These are phyloP conservation scores for Cryphonectria nitschkei DNA, from an alignment of 2,329 filamentous ascomycete species.

Conservation along the genomic window DNA sequence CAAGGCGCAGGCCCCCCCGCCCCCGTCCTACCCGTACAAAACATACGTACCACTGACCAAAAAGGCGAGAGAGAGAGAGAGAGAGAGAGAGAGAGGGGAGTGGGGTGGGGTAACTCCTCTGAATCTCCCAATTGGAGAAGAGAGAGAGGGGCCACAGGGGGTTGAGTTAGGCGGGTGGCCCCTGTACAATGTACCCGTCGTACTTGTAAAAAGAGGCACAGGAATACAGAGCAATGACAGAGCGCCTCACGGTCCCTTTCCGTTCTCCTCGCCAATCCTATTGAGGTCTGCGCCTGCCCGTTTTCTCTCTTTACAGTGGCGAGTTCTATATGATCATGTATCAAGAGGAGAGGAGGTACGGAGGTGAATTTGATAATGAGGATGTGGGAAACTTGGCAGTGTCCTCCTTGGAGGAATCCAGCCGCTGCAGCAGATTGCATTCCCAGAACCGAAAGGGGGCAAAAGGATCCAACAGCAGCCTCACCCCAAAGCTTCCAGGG, in stretches of 20 bases:
- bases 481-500: not conserved
- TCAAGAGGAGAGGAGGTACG: too few species aligned
- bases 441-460: not conserved
- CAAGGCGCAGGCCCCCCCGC: not conserved
- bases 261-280: too few species aligned
- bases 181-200: not conserved
- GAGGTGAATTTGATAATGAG: too few species aligned
- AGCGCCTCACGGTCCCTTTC: too few species aligned
- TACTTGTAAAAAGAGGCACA: too few species aligned
- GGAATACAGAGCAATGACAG: not conserved
- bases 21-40: not conserved
- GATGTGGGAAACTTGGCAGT: too few species aligned
- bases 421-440: not conserved
- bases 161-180: not conserved
- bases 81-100: not conserved
- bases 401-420: not conserved
- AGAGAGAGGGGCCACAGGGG: not conserved
- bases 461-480: not conserved
- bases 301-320: too few species aligned
- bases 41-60: not conserved
- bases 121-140: not conserved
- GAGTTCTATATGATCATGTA: too few species aligned
- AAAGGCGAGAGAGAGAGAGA: not conserved
- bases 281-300: too few species aligned
- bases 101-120: not conserved